Base-by-base conservation (phyloP, 2,329 filamentous ascomycete species). In the Penicillium sp. region DNA sequence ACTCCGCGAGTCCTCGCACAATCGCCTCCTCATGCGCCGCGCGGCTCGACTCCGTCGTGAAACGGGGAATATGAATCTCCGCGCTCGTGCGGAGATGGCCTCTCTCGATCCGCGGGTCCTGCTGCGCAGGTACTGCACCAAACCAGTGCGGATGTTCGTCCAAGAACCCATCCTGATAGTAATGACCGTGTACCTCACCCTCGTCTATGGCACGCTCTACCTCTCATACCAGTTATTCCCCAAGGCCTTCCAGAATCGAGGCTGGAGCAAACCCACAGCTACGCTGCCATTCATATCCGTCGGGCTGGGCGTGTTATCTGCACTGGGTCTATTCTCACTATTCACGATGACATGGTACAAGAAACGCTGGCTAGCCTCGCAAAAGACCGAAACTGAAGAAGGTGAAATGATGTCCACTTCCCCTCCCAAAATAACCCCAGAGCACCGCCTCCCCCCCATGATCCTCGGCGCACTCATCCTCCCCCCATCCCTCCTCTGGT, bases 1-100 rank as follows among this genome's bases (percentile, higher is more conserved):
- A 10, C 70, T 84, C 1, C 79, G 78, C 1, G 84, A 86, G 67
- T 79, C 82, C 0, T 83, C 77, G 14, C 76, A 75, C 1, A 75
- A 78, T 0, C 74, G 78, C 4, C 72, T 86, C 17, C 75, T 85
- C 8, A 74, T 79, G 58, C 68, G 67, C 1, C 77, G 79, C 54
- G 83, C 83, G 1, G 72, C 70, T 15, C 71, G 72, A 1, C 67
- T 85, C 5, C 78, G 83, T 6, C 72, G 73, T 56, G 75, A 76
- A 63, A 83, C 78, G 0, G 67, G 75, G 12, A 79, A 82, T 57
- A 76, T 73, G 68, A 74, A 74, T 0, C 59, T 81, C 10, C 75
- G 79, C 57, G 72, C 80, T 4, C 73, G 72, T 35, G 63, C 69
- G 1, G 78, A 82, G 37, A 78, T 81, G 65, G 65, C 67, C 5